These are phyloP conservation scores for Globisporangium mamillatum DNA, from an alignment of 352 stramenopile genomes.

Conservation along the genomic window DNA sequence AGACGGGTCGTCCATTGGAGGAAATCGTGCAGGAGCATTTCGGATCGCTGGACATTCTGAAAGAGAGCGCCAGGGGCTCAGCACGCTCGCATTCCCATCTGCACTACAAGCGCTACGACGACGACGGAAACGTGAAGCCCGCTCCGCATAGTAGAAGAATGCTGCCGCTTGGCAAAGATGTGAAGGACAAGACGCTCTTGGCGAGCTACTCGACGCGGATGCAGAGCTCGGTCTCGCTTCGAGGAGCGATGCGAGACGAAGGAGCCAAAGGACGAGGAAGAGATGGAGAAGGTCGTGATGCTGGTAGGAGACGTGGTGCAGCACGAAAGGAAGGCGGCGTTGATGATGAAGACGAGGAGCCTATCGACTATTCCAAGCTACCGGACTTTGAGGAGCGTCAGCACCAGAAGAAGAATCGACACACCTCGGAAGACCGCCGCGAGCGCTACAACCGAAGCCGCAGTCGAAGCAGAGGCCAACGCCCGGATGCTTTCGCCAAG, in stretches of 20 bases:
- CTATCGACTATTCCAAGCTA: conserved; percentile 80
- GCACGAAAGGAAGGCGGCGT: not conserved
- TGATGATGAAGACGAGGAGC: conserved; percentile 42
- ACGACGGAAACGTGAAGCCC: conserved; percentile 16
- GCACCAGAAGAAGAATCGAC: not conserved
- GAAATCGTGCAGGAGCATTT: conserved; percentile 63
- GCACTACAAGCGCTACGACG: conserved; percentile 55
- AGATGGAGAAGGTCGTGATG: conserved; percentile 5
- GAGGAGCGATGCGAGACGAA: conserved; percentile 22
- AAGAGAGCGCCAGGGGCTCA: conserved; percentile 46
- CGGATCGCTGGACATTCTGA: conserved; percentile 48
- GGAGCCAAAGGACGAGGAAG: not conserved
- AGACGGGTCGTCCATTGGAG: conserved; percentile 53
- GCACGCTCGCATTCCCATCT: conserved; percentile 57
- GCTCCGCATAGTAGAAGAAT: conserved; percentile 11
- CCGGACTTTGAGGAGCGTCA: conserved; percentile 60
- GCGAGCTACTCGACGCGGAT: conserved; percentile 61
- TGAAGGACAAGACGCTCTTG: conserved; percentile 57
- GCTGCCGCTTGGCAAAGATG: conserved; percentile 48
- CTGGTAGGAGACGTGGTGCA: not conserved
- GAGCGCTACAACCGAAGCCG: conserved; percentile 30
- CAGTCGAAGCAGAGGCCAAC: conserved; percentile 31
- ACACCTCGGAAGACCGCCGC: not conserved
- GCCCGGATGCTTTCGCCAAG: conserved; percentile 12
- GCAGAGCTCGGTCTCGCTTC: conserved; percentile 42